Base-by-base conservation (phyloP, 2,329 filamentous ascomycete species). In the Nothopassalora personata region DNA sequence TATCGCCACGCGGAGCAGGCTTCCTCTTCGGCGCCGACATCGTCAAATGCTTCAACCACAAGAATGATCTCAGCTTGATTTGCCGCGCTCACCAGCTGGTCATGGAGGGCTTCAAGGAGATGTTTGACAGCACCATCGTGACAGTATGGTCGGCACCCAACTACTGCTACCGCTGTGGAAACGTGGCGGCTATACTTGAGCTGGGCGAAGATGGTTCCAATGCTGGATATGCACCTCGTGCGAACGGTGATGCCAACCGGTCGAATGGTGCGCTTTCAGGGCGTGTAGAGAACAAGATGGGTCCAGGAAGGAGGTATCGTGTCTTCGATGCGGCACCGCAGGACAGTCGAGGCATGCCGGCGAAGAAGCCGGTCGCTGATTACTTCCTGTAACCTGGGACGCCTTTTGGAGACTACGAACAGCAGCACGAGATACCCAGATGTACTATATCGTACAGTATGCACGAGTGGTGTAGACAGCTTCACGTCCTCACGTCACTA, bases 81-180 rank as follows among this genome's bases (percentile, higher is more conserved):
- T 94, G 93, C 18, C 86, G 94, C 57, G 94, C 94, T 0, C 94
- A 99, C 72, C 94, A 99, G 74, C 85, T 99, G 23, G 94, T 99
- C 64, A 99, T 97, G 94, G 94, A 99, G 74, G 94, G 94, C 0
- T 99, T 97, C 76, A 97, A 97, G 77, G 94, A 97, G 74, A 97
- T 97, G 92, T 99, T 97, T 71, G 91, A 96, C 72, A 88, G 86
- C 13, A 90, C 87, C 51, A 97, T 99, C 64, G 94, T 97, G 46
- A 99, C 94, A 0, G 94, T 99, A n/a, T 99, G 94, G 79, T 76
- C 73, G 15, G 72, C 72, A 43, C 72, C 72, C 27, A 74, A 74
- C 57, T 74, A 74, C 61, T 74, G 72, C 67, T 74, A 74, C 59
- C 69, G 72, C 30, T 81, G 79, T 63, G 79, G 79, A 23, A 81